These are phyloP conservation scores for Podaxis pistillaris DNA, from an alignment of 768 basidiomycete species.

Conservation along the genomic window DNA sequence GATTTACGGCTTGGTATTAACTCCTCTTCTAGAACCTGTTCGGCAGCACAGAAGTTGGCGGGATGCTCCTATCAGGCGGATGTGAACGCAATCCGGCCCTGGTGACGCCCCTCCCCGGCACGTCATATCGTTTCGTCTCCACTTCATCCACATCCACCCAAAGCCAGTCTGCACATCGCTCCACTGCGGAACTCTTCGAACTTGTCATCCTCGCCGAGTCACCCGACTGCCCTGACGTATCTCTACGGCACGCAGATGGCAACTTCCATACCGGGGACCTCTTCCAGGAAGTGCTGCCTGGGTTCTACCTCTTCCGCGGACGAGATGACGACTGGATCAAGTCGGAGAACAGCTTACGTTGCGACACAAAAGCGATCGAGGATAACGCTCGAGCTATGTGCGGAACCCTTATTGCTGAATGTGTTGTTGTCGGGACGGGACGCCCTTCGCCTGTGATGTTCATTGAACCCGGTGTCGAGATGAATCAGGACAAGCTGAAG, in stretches of 20 bases:
- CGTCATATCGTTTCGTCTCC: slow-evolving; percentile 67
- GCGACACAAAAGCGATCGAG: slow-evolving; percentile 81
- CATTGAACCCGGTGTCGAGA: slow-evolving; percentile 57
- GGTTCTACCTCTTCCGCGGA: slow-evolving; percentile 63
- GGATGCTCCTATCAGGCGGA: slow-evolving; percentile 65
- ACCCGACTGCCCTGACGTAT: slow-evolving; percentile 62
- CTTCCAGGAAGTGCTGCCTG: slow-evolving; percentile 62
- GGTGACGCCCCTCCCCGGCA: slow-evolving; percentile 58
- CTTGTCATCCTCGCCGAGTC: slow-evolving; percentile 69
- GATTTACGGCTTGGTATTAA: slow-evolving; percentile 22
- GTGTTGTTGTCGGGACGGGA: slow-evolving; percentile 75
- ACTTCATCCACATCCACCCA: slow-evolving; percentile 33
- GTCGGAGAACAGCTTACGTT: slow-evolving; percentile 72
- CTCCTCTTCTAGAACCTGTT: slow-evolving; percentile 59
- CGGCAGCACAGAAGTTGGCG: slow-evolving; percentile 80
- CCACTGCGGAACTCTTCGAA: slow-evolving; percentile 58
- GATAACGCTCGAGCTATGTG: slow-evolving; percentile 72
- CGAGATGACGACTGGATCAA: slow-evolving; percentile 88
- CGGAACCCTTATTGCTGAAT: slow-evolving; percentile 62
- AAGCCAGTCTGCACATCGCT: slow-evolving; percentile 46
- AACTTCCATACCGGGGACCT: slow-evolving; percentile 81
- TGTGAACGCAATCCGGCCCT: slow-evolving; percentile 48
- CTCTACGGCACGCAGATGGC: slow-evolving; percentile 60
- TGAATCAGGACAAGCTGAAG: slow-evolving; percentile 58
- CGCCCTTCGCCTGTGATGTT: slow-evolving; percentile 77